A percentile compares a stretch with the other conserved stretches of the same genome.
These are phyloP conservation scores for Didymella segeticola DNA, from an alignment of 2,329 filamentous ascomycete genomes.

Conservation along the genomic window DNA sequence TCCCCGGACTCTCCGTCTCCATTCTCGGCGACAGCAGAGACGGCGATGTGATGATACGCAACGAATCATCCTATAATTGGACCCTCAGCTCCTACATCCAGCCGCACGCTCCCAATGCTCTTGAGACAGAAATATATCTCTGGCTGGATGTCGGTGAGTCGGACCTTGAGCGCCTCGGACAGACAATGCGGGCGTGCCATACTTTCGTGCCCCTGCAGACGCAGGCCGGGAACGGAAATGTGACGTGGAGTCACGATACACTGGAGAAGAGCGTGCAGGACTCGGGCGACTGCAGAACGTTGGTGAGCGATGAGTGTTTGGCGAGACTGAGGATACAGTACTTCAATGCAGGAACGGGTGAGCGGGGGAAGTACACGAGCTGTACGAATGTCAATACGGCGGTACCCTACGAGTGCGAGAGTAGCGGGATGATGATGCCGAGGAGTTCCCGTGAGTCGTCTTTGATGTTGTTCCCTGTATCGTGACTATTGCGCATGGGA, in stretches of 20 bases:
- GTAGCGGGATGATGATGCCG: constrained; percentile 3
- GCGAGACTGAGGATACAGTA: neutral
- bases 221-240: neutral
- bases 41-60: neutral
- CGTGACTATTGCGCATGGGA: neutral
- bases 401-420: constrained; percentile 10
- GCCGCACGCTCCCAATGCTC: neutral
- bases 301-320: constrained; percentile 3
- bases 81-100: neutral
- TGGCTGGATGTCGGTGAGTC: constrained; percentile 1
- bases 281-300: constrained; percentile 1
- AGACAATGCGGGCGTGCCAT: constrained; percentile 2
- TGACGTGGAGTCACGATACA: neutral
- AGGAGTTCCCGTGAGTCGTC: neutral
- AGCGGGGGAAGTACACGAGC: neutral
- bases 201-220: neutral
- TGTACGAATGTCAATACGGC: neutral
- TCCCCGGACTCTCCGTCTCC: neutral
- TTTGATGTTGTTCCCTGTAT: neutral
- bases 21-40: neutral
- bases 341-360: neutral
- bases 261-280: constrained; percentile 3
- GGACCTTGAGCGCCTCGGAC: neutral
- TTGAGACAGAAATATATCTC: neutral
- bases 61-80: neutral